Conservation (phyloP, 768 basidiomycete species). For the Suillus subalutaceus region DNA sequence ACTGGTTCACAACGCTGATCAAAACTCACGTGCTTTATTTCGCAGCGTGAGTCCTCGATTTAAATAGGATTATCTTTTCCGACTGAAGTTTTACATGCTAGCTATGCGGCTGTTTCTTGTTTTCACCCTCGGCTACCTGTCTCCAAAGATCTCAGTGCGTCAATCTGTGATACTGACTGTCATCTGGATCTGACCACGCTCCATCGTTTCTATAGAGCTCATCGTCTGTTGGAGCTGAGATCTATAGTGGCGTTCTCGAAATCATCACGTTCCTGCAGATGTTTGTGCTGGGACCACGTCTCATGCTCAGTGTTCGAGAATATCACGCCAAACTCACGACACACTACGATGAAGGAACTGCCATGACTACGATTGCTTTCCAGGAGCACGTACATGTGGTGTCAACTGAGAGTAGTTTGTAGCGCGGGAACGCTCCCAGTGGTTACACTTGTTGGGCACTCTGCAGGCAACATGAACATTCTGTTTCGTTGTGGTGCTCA, state of each 20-base stretch:
- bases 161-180: not conserved
- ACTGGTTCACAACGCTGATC: not conserved
- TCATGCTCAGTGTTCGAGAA: slow-evolving; percentile 3
- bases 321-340: not conserved
- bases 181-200: not conserved
- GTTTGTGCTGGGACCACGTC: slow-evolving; percentile 6
- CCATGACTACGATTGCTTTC: not conserved
- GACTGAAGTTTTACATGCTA: not conserved
- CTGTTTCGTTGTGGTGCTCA: not conserved
- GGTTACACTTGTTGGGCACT: not conserved
- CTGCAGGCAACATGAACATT: not conserved
- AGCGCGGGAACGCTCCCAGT: not conserved
- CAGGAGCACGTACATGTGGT: not conserved
- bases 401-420: too few species aligned
- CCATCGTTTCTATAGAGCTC: not conserved
- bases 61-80: not conserved
- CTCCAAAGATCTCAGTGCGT: slow-evolving; percentile 2
- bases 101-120: slow-evolving; percentile 3
- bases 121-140: slow-evolving; percentile 4
- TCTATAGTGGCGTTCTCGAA: not conserved
- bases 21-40: slow-evolving; percentile 3
- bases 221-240: not conserved
- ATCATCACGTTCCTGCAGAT: not conserved
- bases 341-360: not conserved
- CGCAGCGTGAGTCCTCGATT: not conserved